Evolutionary conservation across 2,329 filamentous ascomycete species (phyloP).

Genomic region (Ophiostoma tasmaniense): DNA sequence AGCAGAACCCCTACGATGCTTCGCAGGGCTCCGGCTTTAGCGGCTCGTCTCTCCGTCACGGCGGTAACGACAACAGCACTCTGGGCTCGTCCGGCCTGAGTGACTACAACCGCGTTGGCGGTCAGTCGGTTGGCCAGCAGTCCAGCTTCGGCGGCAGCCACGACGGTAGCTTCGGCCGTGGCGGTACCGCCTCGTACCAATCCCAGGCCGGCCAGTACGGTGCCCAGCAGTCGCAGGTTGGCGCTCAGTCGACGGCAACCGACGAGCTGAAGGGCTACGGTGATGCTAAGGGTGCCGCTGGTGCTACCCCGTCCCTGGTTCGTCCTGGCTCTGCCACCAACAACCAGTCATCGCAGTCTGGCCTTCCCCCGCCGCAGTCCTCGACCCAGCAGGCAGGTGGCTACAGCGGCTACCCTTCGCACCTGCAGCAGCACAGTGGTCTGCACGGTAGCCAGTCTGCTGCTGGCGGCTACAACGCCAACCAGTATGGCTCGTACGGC

Average conservation of each 20-base stretch:
- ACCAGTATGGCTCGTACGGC: conserved; percentile 46
- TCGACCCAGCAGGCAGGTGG: conserved; percentile 42
- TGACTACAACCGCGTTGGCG: conserved; percentile 45
- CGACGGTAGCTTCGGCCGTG: conserved; percentile 44
- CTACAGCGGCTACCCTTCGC: conserved; percentile 49
- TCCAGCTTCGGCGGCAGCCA: conserved; percentile 46
- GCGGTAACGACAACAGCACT: conserved; percentile 40
- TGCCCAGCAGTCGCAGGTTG: conserved; percentile 40
- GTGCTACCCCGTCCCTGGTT: conserved; percentile 49
- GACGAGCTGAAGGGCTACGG: conserved; percentile 54
- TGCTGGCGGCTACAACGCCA: conserved; percentile 43
- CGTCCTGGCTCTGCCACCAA: conserved; percentile 52
- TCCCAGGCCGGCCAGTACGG: conserved; percentile 49
- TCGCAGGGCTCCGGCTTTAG: conserved; percentile 46
- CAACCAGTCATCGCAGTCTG: conserved; percentile 42
- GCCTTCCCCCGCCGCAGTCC: conserved; percentile 48
- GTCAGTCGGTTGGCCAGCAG: conserved; percentile 40
- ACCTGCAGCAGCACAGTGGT: conserved; percentile 44
- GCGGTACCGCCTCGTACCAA: conserved; percentile 43
- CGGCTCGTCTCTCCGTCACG: conserved; percentile 41
- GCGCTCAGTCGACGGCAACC: conserved; percentile 32
- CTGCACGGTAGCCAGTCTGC: conserved; percentile 42
- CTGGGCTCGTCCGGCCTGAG: conserved; percentile 38
- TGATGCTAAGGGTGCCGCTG: conserved; percentile 45
- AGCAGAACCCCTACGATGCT: conserved; percentile 42